A percentile compares a stretch with the other conserved stretches of the same genome.
Evolutionary conservation across 2,329 filamentous ascomycete genomes (phyloP).

Genomic region (Neoascochyta sp.): DNA sequence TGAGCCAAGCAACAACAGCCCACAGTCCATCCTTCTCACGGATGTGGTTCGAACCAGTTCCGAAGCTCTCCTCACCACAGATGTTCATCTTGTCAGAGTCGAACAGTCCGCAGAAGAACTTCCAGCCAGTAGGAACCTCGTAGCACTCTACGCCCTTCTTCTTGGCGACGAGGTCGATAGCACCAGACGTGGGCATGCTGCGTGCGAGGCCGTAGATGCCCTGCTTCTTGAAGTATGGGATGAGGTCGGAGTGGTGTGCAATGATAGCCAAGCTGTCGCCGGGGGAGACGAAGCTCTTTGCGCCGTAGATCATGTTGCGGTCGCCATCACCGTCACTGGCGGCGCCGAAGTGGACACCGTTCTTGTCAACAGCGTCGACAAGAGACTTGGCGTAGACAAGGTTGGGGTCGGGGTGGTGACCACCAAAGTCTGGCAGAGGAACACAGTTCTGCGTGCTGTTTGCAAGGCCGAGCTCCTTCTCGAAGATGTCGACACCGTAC

Average conservation of each 20-base stretch:
- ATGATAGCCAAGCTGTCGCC: slow-evolving; percentile 98
- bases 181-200: slow-evolving; percentile 95
- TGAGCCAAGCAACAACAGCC: slow-evolving; percentile 96
- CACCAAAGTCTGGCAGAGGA: slow-evolving; percentile 91
- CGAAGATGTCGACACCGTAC: slow-evolving; percentile 92
- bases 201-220: slow-evolving; percentile 92
- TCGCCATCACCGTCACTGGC: slow-evolving; percentile 96
- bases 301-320: slow-evolving; percentile 99
- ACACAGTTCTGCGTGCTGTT: slow-evolving; percentile 85
- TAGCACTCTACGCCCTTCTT: slow-evolving; percentile 88
- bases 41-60: slow-evolving; percentile 97
- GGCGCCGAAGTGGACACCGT: slow-evolving; percentile 89
- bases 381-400: slow-evolving; percentile 94
- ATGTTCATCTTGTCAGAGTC: slow-evolving; percentile 99
- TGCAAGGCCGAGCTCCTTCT: slow-evolving; percentile 83
- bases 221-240: slow-evolving; percentile 97
- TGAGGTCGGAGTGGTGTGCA: slow-evolving; percentile 90
- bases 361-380: slow-evolving; percentile 88
- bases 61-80: slow-evolving; percentile 97
- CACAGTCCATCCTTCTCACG: slow-evolving; percentile 98
- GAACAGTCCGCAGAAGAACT: slow-evolving; percentile 96
- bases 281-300: slow-evolving; percentile 91
- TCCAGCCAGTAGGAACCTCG: slow-evolving; percentile 98
- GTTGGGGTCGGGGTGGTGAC: slow-evolving; percentile 96
- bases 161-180: slow-evolving; percentile 93